Evolutionary conservation across 306 rosid species (phyloP), one percentile per base, ranked within the genome.

Genomic region (Dalbergia cochinchinensis): DNA sequence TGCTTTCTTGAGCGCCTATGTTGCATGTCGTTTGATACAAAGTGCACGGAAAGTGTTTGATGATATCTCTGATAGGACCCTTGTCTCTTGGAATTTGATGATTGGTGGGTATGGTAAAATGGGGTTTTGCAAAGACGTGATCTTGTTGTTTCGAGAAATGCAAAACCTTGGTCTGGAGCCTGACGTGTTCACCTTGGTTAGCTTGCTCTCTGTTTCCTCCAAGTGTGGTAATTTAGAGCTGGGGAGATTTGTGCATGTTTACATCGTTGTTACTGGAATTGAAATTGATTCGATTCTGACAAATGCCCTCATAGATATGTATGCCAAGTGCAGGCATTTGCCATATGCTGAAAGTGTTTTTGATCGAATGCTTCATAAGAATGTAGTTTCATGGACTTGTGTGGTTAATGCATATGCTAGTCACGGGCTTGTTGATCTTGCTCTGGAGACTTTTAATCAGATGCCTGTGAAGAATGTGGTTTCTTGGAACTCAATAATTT

Each of bases 11-110:
- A 74, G 71, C 45, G 65, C 81, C 4, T 93, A 88, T 59, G 44
- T 83, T 15, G 80, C 83, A 68, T 91, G 81, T 83, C 88, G 88
- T 75, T 62, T 81, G 59, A 53, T 87, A 22, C 53, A 4, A 6
- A 75, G 86, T 37, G 97, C 94, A 0, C 87, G 71, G 64, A 67
- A 71, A 33, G 42, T 93, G 91, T 91, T 93, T 48, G 92, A 91
- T 72, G 94, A 82, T 57, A 87, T 86, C 74, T 65, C 86, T 4
- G 74, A 84, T 1, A 87, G 75, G 78, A 90, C 89, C 8, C 62
- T 91, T 63, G 97, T 93, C 34, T 86, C 97, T 0, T 93, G 98
- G 94, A 93, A 91, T 74, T 88, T 89, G 11, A 90, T 93, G 87
- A 86, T 91, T 53, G 79, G 85, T 37, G 94, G 90, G 54, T 91